Percentiles rank a stretch among this genome's conserved stretches.
Evolutionary conservation across 805 yeast genomes (phyloP).

Genomic region (Saccharomycopsis vini): DNA sequence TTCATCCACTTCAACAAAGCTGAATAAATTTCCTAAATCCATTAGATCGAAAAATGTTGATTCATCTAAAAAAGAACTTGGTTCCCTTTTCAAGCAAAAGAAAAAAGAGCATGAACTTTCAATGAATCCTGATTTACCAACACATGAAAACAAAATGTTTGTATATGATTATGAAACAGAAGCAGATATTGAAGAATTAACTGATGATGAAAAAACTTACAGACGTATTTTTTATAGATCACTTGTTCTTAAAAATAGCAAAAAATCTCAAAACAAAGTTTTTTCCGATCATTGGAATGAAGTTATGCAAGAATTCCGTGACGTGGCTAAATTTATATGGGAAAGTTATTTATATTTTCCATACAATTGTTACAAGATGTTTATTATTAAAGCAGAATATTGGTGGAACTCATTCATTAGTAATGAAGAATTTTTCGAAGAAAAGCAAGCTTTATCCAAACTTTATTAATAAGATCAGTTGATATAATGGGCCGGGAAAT

Average conservation of each 20-base stretch:
- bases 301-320: slow-evolving; percentile 17
- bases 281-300: slow-evolving; percentile 15
- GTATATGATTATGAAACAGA: slow-evolving; percentile 8
- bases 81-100: slow-evolving; percentile 9
- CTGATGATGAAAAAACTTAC: slow-evolving; percentile 8
- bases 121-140: not conserved
- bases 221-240: slow-evolving; percentile 13
- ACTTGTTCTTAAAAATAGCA: slow-evolving; percentile 8
- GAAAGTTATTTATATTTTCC: slow-evolving; percentile 18
- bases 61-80: slow-evolving; percentile 11
- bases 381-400: slow-evolving; percentile 4
- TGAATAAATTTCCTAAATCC: slow-evolving; percentile 7
- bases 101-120: slow-evolving; percentile 5
- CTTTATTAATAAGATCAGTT: not conserved
- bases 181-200: slow-evolving; percentile 19
- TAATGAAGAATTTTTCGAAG: slow-evolving; percentile 11
- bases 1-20: not conserved
- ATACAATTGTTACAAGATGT: slow-evolving; percentile 8
- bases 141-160: not conserved
- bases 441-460: slow-evolving; percentile 1
- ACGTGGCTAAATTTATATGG: slow-evolving; percentile 15
- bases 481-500: too few relatives aligned
- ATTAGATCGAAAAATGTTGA: slow-evolving; percentile 12
- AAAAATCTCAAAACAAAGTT: slow-evolving; percentile 9
- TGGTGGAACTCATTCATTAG: slow-evolving; percentile 19